These are phyloP conservation scores for Penicillium pulvis DNA, from an alignment of 495 filamentous ascomycete species.

Conservation along the genomic window DNA sequence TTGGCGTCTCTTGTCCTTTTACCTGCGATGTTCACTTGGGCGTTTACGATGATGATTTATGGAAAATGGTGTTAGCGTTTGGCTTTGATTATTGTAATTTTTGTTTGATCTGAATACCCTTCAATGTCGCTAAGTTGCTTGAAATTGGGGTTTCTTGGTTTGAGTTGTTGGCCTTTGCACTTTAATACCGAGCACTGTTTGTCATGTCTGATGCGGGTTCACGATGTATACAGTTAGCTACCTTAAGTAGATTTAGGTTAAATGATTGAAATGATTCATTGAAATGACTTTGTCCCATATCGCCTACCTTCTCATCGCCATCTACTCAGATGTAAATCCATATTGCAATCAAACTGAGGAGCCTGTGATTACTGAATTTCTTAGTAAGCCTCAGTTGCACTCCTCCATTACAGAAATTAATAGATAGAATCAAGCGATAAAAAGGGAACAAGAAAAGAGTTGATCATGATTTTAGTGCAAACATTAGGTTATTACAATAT, in stretches of 20 bases:
- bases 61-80: conserved; percentile 11
- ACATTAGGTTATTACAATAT: no score
- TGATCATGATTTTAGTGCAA: no score
- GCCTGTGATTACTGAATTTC: no score
- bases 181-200: conserved; percentile 6
- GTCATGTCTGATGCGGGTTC: conserved; percentile 21
- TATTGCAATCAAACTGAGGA: no score
- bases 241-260: neutral
- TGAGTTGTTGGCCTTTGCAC: neutral
- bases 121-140: conserved; percentile 8
- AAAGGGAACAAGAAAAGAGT: no score
- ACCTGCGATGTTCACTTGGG: neutral
- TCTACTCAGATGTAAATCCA: no score
- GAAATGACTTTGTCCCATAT: neutral
- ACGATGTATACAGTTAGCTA: conserved; percentile 16
- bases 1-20: conserved; percentile 18
- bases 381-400: no score
- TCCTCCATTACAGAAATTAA: no score
- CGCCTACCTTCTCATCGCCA: no score
- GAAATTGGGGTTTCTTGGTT: neutral
- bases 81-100: neutral
- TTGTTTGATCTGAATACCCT: conserved; percentile 17
- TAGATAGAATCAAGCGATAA: no score
- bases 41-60: conserved; percentile 12
- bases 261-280: conserved; percentile 17